Base-by-base conservation (phyloP, 1,284 basidiomycete genomes). In the Ceratorhiza oryzae-sativae region DNA sequence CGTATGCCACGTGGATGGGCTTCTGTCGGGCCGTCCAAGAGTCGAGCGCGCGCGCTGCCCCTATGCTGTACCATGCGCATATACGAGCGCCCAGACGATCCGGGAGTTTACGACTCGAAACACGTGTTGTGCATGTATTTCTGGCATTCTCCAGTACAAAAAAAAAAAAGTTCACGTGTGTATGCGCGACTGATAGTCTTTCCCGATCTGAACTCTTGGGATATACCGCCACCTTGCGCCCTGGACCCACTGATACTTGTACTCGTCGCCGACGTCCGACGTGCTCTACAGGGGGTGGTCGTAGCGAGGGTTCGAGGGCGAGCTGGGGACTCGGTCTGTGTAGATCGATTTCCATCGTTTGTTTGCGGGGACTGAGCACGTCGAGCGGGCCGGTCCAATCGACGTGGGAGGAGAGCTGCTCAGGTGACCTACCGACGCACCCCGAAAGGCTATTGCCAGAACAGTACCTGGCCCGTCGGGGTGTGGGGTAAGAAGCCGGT, bases 391-490 rank as follows among this genome's bases (percentile, higher is more conserved):
- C 62, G 48, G 34, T 13, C 48, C 30, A 20, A 25, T 51, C 48
- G 25, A 36, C 49, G 32, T 51, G 62, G 30, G 62, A 32, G 46
- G 48, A 27, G 18, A 10, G 10, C n/a, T n/a, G 62, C 32, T 15
- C 48, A 65, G 62, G 48, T 65, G 62, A 65, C 62, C 48, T n/a
- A 61, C 60, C 60, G 60, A 62, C 60, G 45, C n/a, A 32, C 23
- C 36, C 65, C 51, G 65, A 68, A 58, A 45, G 51, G 48, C 42
- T 67, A 67, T 55, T 34, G 23, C n/a, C 55, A 9, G 41, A 36
- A 60, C 15, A 68, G 65, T 68, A 51, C 65, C 65, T 68, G 65
- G 55, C 65, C 51, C 51, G 65, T 68, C 65, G 62, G 49, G 4
- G 32, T 67, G 46, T 53, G 62, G 62, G 49, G 48, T 67, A 60